Conservation (phyloP, 164 flowering plant species). For the Hamamelis virginiana region DNA sequence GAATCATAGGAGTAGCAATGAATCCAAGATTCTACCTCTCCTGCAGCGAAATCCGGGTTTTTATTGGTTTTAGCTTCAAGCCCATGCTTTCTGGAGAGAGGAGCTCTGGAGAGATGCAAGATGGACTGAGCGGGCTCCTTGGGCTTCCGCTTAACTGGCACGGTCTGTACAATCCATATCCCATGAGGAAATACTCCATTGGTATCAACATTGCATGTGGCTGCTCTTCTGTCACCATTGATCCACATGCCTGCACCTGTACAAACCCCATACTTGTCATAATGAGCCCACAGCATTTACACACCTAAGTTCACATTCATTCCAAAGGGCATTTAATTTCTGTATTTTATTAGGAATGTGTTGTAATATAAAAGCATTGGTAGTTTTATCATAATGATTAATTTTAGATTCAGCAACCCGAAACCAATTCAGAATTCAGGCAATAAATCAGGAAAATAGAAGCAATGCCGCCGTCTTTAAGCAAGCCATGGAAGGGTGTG, state of each 20-base stretch:
- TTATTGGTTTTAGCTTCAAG: conserved; percentile 88
- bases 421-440: no score
- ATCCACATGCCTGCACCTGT: conserved; percentile 97
- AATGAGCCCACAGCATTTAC: background rate
- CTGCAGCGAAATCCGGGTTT: conserved; percentile 51
- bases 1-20: background rate
- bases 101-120: conserved; percentile 86
- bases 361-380: no score
- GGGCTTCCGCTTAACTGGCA: conserved; percentile 66
- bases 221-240: conserved; percentile 97
- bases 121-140: conserved; percentile 83
- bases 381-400: no score
- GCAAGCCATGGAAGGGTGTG: no score
- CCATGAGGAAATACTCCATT: conserved; percentile 90
- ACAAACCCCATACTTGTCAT: background rate
- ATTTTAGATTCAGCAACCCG: no score
- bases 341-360: background rate
- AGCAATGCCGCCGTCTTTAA: no score
- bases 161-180: conserved; percentile 79
- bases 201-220: conserved; percentile 98
- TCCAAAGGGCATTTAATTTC: background rate
- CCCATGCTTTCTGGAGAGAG: conserved; percentile 99
- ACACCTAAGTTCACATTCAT: background rate
- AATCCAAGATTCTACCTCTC: background rate
- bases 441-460: no score